phyloP scores from a whole-genome alignment of 2,329 filamentous ascomycete genomes.

The Epichloe gansuensis region DNA sequence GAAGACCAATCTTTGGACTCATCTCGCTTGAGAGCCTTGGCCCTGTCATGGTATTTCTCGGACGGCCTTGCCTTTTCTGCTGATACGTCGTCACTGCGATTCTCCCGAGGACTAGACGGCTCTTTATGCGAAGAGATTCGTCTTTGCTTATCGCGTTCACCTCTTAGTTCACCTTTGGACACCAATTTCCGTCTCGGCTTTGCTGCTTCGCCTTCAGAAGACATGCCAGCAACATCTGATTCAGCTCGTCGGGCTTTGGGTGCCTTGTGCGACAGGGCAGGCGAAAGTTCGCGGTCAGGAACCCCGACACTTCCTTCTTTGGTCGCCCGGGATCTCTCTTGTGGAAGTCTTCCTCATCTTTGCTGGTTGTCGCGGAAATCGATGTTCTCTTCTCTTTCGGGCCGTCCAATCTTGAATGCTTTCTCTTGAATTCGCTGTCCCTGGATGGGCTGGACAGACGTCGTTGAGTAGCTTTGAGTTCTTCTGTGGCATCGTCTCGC shows the following conservation, averaged over 20 bases:
- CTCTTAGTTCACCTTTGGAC: slow-evolving; percentile 49
- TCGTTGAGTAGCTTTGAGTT: slow-evolving; percentile 31
- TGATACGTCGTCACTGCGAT: slow-evolving; percentile 32
- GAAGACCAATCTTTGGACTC: slow-evolving; percentile 44
- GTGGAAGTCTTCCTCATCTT: slow-evolving; percentile 34
- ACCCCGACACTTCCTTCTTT: slow-evolving; percentile 42
- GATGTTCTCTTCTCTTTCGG: slow-evolving; percentile 38
- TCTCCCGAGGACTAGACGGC: slow-evolving; percentile 39
- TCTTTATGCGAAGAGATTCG: slow-evolving; percentile 36
- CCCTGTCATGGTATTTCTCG: slow-evolving; percentile 47
- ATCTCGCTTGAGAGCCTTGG: slow-evolving; percentile 49
- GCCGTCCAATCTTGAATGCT: slow-evolving; percentile 27
- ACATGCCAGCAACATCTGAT: slow-evolving; percentile 37
- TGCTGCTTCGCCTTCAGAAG: slow-evolving; percentile 43
- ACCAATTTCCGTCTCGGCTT: slow-evolving; percentile 53
- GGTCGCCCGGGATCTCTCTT: slow-evolving; percentile 42
- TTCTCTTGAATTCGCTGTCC: slow-evolving; percentile 34
- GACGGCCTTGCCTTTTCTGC: slow-evolving; percentile 37
- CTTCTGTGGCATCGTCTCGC: slow-evolving; percentile 34
- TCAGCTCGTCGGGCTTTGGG: slow-evolving; percentile 41
- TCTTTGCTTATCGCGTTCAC: slow-evolving; percentile 45
- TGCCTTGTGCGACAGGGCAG: slow-evolving; percentile 33
- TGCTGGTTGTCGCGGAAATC: slow-evolving; percentile 26
- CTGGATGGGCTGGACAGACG: slow-evolving; percentile 36
- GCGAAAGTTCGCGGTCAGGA: slow-evolving; percentile 43